These are phyloP conservation scores for Trypanosoma rangeli DNA, from an alignment of 208 protist genomes.

Conservation along the genomic window DNA sequence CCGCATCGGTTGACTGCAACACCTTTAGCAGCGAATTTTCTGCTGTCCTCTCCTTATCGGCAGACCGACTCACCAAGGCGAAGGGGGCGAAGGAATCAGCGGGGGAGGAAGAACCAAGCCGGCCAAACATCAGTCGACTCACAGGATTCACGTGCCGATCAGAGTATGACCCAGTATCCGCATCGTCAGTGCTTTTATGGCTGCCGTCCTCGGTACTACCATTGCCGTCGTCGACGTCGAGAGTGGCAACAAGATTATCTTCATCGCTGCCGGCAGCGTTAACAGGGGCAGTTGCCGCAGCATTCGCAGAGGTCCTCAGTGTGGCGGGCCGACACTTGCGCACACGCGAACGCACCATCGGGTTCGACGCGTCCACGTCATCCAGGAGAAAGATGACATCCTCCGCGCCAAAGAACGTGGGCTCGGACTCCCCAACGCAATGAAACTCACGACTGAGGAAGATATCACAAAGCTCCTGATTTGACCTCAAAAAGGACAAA, in stretches of 20 bases:
- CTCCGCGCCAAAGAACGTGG: conserved; percentile 47
- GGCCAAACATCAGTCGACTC: conserved; percentile 3
- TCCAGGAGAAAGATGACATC: conserved; percentile 90
- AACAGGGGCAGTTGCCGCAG: background rate
- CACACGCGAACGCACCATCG: conserved; percentile 70
- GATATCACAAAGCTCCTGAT: conserved; percentile 90
- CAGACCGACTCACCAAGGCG: background rate
- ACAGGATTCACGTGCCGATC: background rate
- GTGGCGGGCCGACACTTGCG: conserved; percentile 27
- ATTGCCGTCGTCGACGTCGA: background rate
- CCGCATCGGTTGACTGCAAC: conserved; percentile 50
- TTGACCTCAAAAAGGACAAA: conserved; percentile 70
- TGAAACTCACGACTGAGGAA: conserved; percentile 66
- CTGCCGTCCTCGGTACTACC: background rate
- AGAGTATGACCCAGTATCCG: background rate
- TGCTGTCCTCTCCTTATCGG: background rate
- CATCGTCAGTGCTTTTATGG: background rate
- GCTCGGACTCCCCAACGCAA: conserved; percentile 54
- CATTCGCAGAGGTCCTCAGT: conserved; percentile 27
- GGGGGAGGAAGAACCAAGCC: background rate
- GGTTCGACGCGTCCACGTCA: conserved; percentile 70
- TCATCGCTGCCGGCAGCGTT: background rate
- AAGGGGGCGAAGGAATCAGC: background rate
- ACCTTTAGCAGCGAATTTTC: conserved; percentile 40
- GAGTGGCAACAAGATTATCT: background rate